Conservation (phyloP, 495 filamentous ascomycete genomes). For the Penicillium steckii region DNA sequence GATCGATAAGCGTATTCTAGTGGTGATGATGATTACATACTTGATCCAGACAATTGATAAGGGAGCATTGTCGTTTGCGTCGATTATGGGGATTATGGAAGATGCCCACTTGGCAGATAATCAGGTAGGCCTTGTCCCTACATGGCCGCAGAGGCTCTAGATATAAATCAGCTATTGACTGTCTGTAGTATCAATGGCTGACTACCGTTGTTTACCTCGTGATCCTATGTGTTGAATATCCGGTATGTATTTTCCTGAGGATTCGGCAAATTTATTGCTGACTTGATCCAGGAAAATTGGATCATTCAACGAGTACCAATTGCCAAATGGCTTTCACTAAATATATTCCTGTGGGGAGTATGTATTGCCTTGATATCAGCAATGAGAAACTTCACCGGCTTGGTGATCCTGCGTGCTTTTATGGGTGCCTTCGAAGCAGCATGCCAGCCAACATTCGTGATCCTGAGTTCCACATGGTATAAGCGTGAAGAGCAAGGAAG, state of each 20-base stretch:
- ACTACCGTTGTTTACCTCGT: slow-evolving; percentile 50
- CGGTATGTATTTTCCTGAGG: slow-evolving; percentile 19
- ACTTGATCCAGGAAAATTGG: slow-evolving; percentile 29
- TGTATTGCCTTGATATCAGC: slow-evolving; percentile 55
- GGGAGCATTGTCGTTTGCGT: slow-evolving; percentile 64
- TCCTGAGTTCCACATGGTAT: slow-evolving; percentile 68
- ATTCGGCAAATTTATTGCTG: not conserved
- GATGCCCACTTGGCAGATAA: slow-evolving; percentile 54
- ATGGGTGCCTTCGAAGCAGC: slow-evolving; percentile 67
- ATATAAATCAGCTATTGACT: not conserved
- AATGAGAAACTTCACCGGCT: slow-evolving; percentile 51
- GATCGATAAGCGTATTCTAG: slow-evolving; percentile 55
- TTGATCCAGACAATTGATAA: slow-evolving; percentile 71
- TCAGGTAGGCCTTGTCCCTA: slow-evolving; percentile 22
- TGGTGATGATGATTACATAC: slow-evolving; percentile 50
- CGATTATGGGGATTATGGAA: slow-evolving; percentile 62
- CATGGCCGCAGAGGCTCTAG: not conserved
- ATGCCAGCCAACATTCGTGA: slow-evolving; percentile 54
- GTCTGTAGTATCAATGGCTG: slow-evolving; percentile 48
- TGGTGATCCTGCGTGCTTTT: slow-evolving; percentile 56
- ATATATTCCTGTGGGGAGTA: slow-evolving; percentile 59
- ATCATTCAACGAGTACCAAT: slow-evolving; percentile 58
- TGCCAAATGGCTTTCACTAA: slow-evolving; percentile 58
- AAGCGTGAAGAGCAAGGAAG: slow-evolving; percentile 61
- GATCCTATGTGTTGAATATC: slow-evolving; percentile 53